Conservation (phyloP, 352 stramenopile species). For the Achlya hypogyna region DNA sequence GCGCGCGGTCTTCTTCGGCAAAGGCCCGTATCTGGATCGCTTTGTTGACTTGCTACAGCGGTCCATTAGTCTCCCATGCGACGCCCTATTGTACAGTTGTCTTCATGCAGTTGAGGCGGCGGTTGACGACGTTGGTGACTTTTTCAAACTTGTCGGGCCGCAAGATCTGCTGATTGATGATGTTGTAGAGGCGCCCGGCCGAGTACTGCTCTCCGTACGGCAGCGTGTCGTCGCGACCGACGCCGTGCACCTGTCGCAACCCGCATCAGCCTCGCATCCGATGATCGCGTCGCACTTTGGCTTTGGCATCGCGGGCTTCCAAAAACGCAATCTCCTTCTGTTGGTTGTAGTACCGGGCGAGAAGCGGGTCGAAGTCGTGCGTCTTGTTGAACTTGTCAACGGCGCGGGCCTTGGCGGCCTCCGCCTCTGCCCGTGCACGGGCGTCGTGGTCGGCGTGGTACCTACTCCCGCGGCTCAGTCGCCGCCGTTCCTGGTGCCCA, state of each 20-base stretch:
- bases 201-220: slow-evolving; percentile 54
- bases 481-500: slow-evolving; percentile 23
- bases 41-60: slow-evolving; percentile 28
- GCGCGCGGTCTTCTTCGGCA: slow-evolving; percentile 30
- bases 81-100: slow-evolving; percentile 28
- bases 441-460: slow-evolving; percentile 49
- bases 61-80: neutral
- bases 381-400: slow-evolving; percentile 60
- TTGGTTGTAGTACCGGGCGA: slow-evolving; percentile 45
- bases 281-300: slow-evolving; percentile 18
- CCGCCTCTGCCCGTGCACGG: slow-evolving; percentile 28
- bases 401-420: slow-evolving; percentile 37
- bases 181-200: slow-evolving; percentile 66
- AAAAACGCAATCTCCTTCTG: slow-evolving; percentile 48
- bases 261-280: neutral
- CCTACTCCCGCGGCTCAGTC: slow-evolving; percentile 17
- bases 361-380: slow-evolving; percentile 52
- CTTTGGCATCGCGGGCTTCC: slow-evolving; percentile 26
- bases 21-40: slow-evolving; percentile 39
- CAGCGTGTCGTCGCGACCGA: slow-evolving; percentile 38
- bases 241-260: slow-evolving; percentile 29
- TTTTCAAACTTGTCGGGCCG: slow-evolving; percentile 34
- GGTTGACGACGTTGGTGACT: slow-evolving; percentile 35
- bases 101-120: slow-evolving; percentile 51
- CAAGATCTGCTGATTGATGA: slow-evolving; percentile 58